Percentiles rank a stretch among this genome's conserved stretches.
Conservation (phyloP, 192 early-diverging fungal genomes). For the Backusella tuberculispora region DNA sequence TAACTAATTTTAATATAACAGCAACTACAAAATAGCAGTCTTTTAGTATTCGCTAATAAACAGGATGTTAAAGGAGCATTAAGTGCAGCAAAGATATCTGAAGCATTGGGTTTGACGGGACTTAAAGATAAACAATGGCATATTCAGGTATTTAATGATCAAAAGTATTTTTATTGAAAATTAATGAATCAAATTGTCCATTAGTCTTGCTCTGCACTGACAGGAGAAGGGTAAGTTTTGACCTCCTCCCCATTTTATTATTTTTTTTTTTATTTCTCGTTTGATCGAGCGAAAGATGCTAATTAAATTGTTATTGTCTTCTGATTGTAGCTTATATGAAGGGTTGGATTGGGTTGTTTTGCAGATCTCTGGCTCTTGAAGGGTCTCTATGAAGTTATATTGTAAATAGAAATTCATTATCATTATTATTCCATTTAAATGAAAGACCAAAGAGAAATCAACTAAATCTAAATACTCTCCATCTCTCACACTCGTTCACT, state of each 20-base stretch:
- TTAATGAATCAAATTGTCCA: background rate
- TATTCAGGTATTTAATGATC: constrained; percentile 56
- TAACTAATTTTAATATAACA: constrained; percentile 20
- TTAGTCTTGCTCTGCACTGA: constrained; percentile 66
- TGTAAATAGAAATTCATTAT: background rate
- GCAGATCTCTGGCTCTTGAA: constrained; percentile 42
- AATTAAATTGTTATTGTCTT: background rate
- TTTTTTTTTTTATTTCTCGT: background rate
- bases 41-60: constrained; percentile 73
- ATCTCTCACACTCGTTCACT: background rate
- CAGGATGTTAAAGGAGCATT: constrained; percentile 70
- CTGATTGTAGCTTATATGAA: constrained; percentile 56
- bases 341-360: constrained; percentile 65
- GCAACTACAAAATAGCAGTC: constrained; percentile 59
- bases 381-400: background rate
- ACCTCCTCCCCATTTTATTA: background rate
- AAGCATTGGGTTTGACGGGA: constrained; percentile 56
- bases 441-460: background rate
- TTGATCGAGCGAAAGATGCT: background rate
- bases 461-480: background rate
- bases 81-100: constrained; percentile 64
- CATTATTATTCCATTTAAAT: background rate
- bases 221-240: constrained; percentile 64
- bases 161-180: background rate
- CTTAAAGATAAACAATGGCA: constrained; percentile 74